These are phyloP conservation scores for Sanghuangporus baumii DNA, from an alignment of 1,284 basidiomycete genomes.

Conservation along the genomic window DNA sequence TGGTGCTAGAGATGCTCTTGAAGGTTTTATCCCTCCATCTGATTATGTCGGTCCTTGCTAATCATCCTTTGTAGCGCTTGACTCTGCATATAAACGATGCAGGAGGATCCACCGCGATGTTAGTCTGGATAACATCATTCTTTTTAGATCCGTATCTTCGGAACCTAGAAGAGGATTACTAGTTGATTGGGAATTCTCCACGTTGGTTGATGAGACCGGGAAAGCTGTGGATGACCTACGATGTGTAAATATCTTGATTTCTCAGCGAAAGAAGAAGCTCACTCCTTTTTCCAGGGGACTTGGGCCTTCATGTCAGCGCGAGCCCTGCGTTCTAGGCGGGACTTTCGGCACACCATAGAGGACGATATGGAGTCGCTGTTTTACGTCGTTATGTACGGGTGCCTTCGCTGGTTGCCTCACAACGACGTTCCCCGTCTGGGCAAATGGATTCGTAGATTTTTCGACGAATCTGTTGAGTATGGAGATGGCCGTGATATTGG, in stretches of 20 bases:
- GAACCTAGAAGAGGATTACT: slow-evolving; percentile 24
- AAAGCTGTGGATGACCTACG: neutral
- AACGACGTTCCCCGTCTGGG: neutral
- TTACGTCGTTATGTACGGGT: slow-evolving; percentile 22
- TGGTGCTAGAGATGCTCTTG: neutral
- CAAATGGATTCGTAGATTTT: neutral
- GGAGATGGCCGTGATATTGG: too few species aligned
- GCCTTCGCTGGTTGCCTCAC: neutral
- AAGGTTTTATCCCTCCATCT: neutral
- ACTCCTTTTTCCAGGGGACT: neutral
- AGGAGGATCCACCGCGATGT: slow-evolving; percentile 31
- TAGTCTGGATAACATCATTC: slow-evolving; percentile 30
- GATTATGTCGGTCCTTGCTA: slow-evolving; percentile 11
- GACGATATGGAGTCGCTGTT: slow-evolving; percentile 34
- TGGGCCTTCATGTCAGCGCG: neutral
- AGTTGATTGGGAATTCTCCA: slow-evolving; percentile 32
- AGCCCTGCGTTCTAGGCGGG: slow-evolving; percentile 11
- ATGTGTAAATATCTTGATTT: slow-evolving; percentile 32
- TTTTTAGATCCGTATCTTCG: slow-evolving; percentile 13
- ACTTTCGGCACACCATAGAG: slow-evolving; percentile 22
- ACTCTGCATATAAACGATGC: slow-evolving; percentile 23
- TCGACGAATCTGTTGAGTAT: neutral
- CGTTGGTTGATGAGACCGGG: neutral
- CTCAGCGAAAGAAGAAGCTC: slow-evolving; percentile 2
- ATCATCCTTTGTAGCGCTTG: slow-evolving; percentile 22